A percentile compares a stretch with the other conserved stretches of the same genome.
These are phyloP conservation scores for Podila minutissima DNA, from an alignment of 192 early-diverging fungal genomes.

Conservation along the genomic window DNA sequence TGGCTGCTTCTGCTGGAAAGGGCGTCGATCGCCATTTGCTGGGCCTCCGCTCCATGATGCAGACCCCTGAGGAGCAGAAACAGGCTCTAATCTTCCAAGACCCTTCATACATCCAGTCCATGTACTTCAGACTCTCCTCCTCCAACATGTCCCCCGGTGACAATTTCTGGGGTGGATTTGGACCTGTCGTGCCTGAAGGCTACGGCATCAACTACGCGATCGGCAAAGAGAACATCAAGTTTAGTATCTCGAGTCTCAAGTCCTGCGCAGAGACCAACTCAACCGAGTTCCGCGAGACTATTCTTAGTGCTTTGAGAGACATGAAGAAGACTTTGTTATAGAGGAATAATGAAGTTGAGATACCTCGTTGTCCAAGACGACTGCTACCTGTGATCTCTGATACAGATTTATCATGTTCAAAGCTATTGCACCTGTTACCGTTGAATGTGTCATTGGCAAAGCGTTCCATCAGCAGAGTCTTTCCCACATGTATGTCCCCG, in stretches of 20 bases:
- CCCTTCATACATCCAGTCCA: slow-evolving; percentile 78
- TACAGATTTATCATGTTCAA: background rate
- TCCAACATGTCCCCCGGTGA: slow-evolving; percentile 82
- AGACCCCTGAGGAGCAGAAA: slow-evolving; percentile 63
- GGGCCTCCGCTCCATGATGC: slow-evolving; percentile 80
- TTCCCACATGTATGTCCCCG: background rate
- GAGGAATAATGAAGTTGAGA: background rate
- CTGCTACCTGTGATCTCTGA: no score
- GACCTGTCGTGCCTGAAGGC: slow-evolving; percentile 84
- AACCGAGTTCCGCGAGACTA: slow-evolving; percentile 67
- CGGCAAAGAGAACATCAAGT: slow-evolving; percentile 71
- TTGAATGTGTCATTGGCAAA: background rate
- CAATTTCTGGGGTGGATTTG: slow-evolving; percentile 83
- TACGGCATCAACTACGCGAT: slow-evolving; percentile 91
- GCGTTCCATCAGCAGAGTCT: background rate
- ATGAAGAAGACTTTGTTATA: slow-evolving; percentile 57
- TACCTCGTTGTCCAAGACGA: no score
- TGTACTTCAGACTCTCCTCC: slow-evolving; percentile 85
- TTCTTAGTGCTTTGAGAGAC: slow-evolving; percentile 69
- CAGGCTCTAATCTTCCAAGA: slow-evolving; percentile 84
- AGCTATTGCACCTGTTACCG: background rate
- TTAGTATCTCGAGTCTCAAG: slow-evolving; percentile 72
- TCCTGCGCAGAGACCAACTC: slow-evolving; percentile 55
- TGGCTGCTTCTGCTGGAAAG: slow-evolving; percentile 72
- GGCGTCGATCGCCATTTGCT: slow-evolving; percentile 95